phyloP scores from a whole-genome alignment of 371 early-diverging fungal genomes.

The Mortierella sp. region DNA sequence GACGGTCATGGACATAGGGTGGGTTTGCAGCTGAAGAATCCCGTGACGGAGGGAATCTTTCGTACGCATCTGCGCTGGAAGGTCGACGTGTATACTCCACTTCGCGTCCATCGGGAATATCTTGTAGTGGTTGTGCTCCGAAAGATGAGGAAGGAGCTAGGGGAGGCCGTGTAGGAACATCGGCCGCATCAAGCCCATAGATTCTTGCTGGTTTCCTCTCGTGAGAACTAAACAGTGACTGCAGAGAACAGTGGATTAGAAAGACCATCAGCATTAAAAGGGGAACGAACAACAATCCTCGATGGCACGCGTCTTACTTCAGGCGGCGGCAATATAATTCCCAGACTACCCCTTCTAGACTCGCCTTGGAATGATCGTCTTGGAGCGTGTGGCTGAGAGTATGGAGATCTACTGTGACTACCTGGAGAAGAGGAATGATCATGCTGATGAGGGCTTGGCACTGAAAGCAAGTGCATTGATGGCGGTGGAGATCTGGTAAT shows the following conservation, averaged over 20 bases:
- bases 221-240: slow-evolving; percentile 12
- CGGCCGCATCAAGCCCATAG: slow-evolving; percentile 49
- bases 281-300: no score
- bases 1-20: slow-evolving; percentile 10
- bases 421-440: slow-evolving; percentile 4
- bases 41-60: neutral
- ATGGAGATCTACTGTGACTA: slow-evolving; percentile 9
- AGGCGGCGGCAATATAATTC: slow-evolving; percentile 30
- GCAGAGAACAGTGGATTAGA: neutral
- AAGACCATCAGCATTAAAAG: no score
- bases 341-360: slow-evolving; percentile 25
- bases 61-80: neutral
- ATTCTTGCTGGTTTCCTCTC: slow-evolving; percentile 32
- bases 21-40: neutral
- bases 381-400: slow-evolving; percentile 1
- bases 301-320: no score
- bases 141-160: slow-evolving; percentile 24
- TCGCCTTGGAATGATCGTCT: slow-evolving; percentile 31
- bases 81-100: slow-evolving; percentile 15
- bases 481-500: slow-evolving; percentile 6
- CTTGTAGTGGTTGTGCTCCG: slow-evolving; percentile 22
- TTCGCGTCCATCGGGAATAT: slow-evolving; percentile 19
- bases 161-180: slow-evolving; percentile 18
- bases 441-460: slow-evolving; percentile 10
- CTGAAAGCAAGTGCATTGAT: neutral